Evolutionary conservation across 257 asterid genomes (phyloP), one percentile per base, ranked within the genome.

Genomic region (Solanum virginianum): DNA sequence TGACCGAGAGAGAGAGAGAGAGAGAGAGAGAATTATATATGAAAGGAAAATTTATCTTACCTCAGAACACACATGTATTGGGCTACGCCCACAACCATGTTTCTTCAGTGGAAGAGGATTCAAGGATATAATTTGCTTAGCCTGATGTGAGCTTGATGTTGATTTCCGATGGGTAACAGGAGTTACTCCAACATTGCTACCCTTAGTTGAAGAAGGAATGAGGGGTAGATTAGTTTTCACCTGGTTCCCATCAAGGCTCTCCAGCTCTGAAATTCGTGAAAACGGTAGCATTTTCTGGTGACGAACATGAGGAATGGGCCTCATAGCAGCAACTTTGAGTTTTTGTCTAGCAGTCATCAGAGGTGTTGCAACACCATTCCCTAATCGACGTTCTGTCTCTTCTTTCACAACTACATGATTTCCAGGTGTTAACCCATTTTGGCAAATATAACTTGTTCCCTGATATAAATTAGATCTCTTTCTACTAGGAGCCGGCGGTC

Each of bases 281-380:
- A 97, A 97, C 2, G 99, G 99, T 36, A 97, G 97, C 99, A 97
- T 93, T 88, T 94, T 97, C 83, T 92, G 98, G 92, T 97, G 98
- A 72, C 94, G 98, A 83, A 94, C 87, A 56, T 95, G 99, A 90
- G 99, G 99, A 77, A 97, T 91, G 59, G 99, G 99, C 88, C 99
- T 92, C 87, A 97, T 84, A 47, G 98, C 97, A 68, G 99, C 98
- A 60, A 90, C 89, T 86, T 90, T 92, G 10, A 89, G 87, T 81
- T 88, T 93, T 81, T 88, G 95, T 89, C 94, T 89, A 77, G 87
- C 86, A 18, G 91, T 80, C 80, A 66, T 70, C 63, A 68, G 60
- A 55, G 94, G 90, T 75, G 80, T 17, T 9, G 85, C 65, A 83
- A 87, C 79, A 84, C 97, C 95, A 71, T 95, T 95, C 51, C 83